Base-by-base conservation (phyloP, 331 rosid species). In the Arachis monticola region DNA sequence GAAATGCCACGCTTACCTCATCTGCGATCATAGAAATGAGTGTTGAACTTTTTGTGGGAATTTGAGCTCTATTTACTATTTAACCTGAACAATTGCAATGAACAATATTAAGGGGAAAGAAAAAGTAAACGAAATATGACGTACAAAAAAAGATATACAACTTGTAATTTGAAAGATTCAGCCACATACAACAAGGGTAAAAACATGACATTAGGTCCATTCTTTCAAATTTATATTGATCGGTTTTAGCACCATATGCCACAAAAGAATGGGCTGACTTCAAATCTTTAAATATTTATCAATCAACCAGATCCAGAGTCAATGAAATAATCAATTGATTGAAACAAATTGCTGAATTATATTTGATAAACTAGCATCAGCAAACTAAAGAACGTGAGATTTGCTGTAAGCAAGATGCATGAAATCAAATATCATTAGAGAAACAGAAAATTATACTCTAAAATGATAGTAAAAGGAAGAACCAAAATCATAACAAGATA, bases 21-120 rank as follows among this genome's bases (percentile, higher is more conserved):
- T 90, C 96, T 13, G 91, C 96, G 56, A 90, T 90, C 93, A 90
- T 88, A 11, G 93, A 84, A 74, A 90, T 90, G 56, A 88, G 92
- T 0, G 92, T 87, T 2, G 95, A 84, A 68, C 50, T 91, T 48
- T 60, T 82, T 2, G 84, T 79, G 12, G 87, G 88, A 61, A 87
- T 83, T 67, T 56, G 73, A 81, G 74, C 81, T 84, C 85, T 84
- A 59, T 84, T 85, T 8, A 94, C 97, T 94, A 91, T 91, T 77
- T 52, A 65, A 46, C 73, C 14, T 50, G 64, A 59, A 47, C 17
- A 50, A 64, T 5, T 17, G 35, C 8, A 51, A 72, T 71, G 22
- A 65, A 79, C 69, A 58, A 50, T 58, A 71, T 11, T 63, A 31
- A 31, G 35, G 12, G 35, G 2, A 14, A 56, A 10, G 3, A 41